phyloP scores from a whole-genome alignment of 2,329 filamentous ascomycete genomes.

The Fonsecaea monophora region DNA sequence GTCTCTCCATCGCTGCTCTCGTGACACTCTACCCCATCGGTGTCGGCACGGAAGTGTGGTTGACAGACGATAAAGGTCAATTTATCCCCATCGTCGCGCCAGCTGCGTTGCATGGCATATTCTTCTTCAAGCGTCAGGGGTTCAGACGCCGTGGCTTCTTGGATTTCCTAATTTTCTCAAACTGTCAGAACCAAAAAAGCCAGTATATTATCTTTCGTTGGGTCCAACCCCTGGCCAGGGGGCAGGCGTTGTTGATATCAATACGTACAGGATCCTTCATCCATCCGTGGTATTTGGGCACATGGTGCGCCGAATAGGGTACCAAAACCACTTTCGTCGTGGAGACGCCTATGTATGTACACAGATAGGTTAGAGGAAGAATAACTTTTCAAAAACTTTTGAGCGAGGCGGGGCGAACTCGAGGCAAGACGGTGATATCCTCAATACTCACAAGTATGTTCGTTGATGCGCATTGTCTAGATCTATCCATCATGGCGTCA shows the following conservation, averaged over 20 bases:
- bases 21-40: too few relatives aligned
- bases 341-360: slow-evolving; percentile 67
- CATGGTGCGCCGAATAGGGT: slow-evolving; percentile 82
- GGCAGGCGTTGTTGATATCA: not conserved
- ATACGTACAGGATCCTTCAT: slow-evolving; percentile 76
- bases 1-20: not conserved
- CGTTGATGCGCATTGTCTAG: slow-evolving; percentile 45
- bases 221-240: not conserved
- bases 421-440: not conserved
- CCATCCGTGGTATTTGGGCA: slow-evolving; percentile 84
- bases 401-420: not conserved
- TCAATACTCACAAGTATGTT: slow-evolving; percentile 43
- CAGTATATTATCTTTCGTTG: too few relatives aligned
- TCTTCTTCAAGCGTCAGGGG: slow-evolving; percentile 80
- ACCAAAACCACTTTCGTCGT: slow-evolving; percentile 75
- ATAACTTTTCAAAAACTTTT: not conserved
- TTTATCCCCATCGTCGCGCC: slow-evolving; percentile 83
- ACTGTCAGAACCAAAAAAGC: not conserved
- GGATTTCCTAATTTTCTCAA: slow-evolving; percentile 65
- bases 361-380: not conserved
- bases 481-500: slow-evolving; percentile 22
- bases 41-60: slow-evolving; percentile 11
- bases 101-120: slow-evolving; percentile 87
- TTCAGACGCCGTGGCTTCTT: slow-evolving; percentile 85
- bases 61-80: slow-evolving; percentile 78